Evolutionary conservation across 1,284 basidiomycete species (phyloP).

Genomic region (Singerocomus inundabilis): DNA sequence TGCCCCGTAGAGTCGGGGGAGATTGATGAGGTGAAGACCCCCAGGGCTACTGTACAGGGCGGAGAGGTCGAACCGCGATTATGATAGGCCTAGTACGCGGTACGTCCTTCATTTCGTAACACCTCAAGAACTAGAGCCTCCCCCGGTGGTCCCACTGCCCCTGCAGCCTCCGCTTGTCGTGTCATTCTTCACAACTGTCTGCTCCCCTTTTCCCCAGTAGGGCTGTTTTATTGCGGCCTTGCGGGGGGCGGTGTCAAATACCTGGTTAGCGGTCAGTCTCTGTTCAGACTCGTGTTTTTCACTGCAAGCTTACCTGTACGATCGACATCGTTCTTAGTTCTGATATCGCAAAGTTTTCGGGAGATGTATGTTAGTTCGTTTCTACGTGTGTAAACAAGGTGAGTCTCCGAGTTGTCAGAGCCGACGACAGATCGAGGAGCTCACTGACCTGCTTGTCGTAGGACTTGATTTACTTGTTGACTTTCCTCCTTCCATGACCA

Average conservation of each 20-base stretch:
- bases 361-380: neutral
- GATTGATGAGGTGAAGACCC: neutral
- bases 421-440: neutral
- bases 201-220: conserved; percentile 5
- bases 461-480: neutral
- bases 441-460: conserved; percentile 13
- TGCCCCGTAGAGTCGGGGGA: neutral
- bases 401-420: neutral
- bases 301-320: conserved; percentile 3
- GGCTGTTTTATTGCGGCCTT: conserved; percentile 12
- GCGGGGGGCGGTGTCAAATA: neutral
- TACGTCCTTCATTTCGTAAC: neutral
- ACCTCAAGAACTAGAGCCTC: neutral
- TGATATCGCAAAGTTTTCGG: neutral
- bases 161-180: neutral
- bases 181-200: neutral
- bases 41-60: conserved; percentile 9
- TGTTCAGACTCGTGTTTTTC: neutral
- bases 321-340: conserved; percentile 13
- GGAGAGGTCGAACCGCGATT: neutral
- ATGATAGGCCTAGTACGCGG: no score
- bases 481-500: neutral
- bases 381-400: conserved; percentile 7
- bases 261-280: conserved; percentile 12
- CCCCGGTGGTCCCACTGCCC: neutral